Evolutionary conservation across 768 basidiomycete genomes (phyloP).

Genomic region (Lepiota brunneoincarnata): DNA sequence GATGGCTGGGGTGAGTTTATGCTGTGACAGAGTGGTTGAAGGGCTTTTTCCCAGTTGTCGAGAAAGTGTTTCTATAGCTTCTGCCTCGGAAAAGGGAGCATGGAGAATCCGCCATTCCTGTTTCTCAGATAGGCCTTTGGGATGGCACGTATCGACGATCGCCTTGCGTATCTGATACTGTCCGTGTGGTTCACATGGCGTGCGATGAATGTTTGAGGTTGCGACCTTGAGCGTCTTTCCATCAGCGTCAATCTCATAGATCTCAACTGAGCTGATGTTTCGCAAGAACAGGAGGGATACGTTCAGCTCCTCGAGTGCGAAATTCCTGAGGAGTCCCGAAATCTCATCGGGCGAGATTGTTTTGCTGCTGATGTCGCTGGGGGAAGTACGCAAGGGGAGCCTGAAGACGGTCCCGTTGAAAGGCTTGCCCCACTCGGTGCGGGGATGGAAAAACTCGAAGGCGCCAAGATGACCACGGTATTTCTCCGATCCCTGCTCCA

Average conservation of each 20-base stretch:
- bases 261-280: constrained; percentile 35
- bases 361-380: constrained; percentile 33
- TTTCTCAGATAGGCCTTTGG: constrained; percentile 9
- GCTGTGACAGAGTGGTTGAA: constrained; percentile 23
- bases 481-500: constrained; percentile 19
- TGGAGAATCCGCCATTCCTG: constrained; percentile 34
- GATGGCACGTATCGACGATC: constrained; percentile 6
- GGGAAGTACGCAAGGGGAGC: constrained; percentile 37
- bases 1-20: constrained; percentile 41
- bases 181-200: constrained; percentile 12
- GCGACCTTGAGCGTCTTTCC: constrained; percentile 14
- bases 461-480: constrained; percentile 28
- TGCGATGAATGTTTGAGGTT: neutral
- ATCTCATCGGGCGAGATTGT: constrained; percentile 30
- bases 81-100: constrained; percentile 21
- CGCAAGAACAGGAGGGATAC: constrained; percentile 42
- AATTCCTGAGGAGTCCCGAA: constrained; percentile 35
- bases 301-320: constrained; percentile 36
- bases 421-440: constrained; percentile 12
- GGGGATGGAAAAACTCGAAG: constrained; percentile 25
- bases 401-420: constrained; percentile 44
- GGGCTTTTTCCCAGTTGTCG: constrained; percentile 23
- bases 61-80: constrained; percentile 24
- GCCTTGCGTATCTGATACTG: constrained; percentile 8
- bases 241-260: constrained; percentile 32